These are phyloP conservation scores for Bruguiera parviflora DNA, from an alignment of 345 rosid genomes.

Conservation along the genomic window DNA sequence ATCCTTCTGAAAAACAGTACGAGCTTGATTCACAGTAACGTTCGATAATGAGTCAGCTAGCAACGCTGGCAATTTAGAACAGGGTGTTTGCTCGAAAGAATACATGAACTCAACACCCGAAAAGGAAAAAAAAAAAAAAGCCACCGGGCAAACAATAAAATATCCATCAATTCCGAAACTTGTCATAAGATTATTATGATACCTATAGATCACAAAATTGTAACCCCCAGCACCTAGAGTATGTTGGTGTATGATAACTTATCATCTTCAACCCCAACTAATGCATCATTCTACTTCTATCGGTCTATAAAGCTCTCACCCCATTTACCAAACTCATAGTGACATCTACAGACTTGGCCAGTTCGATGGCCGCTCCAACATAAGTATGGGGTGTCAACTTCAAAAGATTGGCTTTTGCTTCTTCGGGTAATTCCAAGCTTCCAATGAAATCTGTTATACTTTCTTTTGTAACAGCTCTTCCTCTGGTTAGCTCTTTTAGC, in stretches of 20 bases:
- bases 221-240: not conserved
- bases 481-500: constrained; percentile 88
- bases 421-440: constrained; percentile 65
- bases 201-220: constrained; percentile 12
- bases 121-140: too few species aligned
- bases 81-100: too few species aligned
- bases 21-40: too few species aligned
- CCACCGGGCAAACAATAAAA: not conserved
- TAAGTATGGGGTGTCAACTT: constrained; percentile 70
- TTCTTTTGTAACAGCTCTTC: constrained; percentile 72
- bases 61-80: too few species aligned
- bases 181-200: not conserved
- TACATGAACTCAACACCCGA: too few species aligned
- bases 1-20: too few species aligned
- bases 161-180: not conserved
- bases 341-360: constrained; percentile 51
- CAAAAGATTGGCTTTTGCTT: constrained; percentile 60
- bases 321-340: constrained; percentile 34
- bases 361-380: constrained; percentile 68
- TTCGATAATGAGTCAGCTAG: too few species aligned
- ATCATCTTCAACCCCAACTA: not conserved
- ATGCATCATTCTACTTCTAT: not conserved
- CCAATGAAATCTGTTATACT: constrained; percentile 65
- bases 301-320: constrained; percentile 19
- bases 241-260: not conserved